Conservation (phyloP, 23 red algal genomes). For the Cyanidiococcus yangmingshanensis region DNA sequence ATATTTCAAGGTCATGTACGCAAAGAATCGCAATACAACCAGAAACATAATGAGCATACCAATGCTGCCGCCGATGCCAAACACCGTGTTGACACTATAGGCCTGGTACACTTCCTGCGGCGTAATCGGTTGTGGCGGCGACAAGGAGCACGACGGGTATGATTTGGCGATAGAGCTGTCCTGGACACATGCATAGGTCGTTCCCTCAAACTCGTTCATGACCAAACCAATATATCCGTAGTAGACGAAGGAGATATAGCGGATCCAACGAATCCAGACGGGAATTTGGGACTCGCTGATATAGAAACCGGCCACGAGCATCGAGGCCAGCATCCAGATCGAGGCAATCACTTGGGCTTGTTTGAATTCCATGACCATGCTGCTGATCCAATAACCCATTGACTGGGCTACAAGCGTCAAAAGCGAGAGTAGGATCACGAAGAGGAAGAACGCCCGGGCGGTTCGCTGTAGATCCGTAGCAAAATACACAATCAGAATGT, state of each 20-base stretch:
- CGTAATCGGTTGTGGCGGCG: constrained; percentile 30
- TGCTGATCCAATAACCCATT: constrained; percentile 56
- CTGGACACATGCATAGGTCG: constrained; percentile 33
- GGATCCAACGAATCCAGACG: constrained; percentile 41
- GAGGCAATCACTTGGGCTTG: constrained; percentile 61
- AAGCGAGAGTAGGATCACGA: constrained; percentile 32
- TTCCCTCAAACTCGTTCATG: constrained; percentile 47
- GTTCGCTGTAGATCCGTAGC: constrained; percentile 36
- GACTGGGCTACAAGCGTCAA: constrained; percentile 64
- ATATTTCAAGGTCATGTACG: constrained; percentile 46
- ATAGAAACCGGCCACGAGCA: constrained; percentile 82
- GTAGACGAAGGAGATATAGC: constrained; percentile 59
- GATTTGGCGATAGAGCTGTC: background rate
- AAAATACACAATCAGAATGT: constrained; percentile 46
- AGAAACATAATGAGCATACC: constrained; percentile 42
- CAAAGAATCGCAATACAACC: constrained; percentile 33
- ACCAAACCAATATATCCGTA: constrained; percentile 59
- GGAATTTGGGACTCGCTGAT: constrained; percentile 56
- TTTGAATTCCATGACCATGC: constrained; percentile 66
- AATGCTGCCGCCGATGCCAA: constrained; percentile 32
- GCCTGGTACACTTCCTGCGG: constrained; percentile 30
- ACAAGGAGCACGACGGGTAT: background rate
- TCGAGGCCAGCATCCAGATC: constrained; percentile 42
- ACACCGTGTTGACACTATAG: constrained; percentile 30
- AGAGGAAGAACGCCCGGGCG: constrained; percentile 34